Evolutionary conservation across 352 stramenopile genomes (phyloP), one percentile per base, ranked within the genome.

Genomic region (Phytophthora crassamura): DNA sequence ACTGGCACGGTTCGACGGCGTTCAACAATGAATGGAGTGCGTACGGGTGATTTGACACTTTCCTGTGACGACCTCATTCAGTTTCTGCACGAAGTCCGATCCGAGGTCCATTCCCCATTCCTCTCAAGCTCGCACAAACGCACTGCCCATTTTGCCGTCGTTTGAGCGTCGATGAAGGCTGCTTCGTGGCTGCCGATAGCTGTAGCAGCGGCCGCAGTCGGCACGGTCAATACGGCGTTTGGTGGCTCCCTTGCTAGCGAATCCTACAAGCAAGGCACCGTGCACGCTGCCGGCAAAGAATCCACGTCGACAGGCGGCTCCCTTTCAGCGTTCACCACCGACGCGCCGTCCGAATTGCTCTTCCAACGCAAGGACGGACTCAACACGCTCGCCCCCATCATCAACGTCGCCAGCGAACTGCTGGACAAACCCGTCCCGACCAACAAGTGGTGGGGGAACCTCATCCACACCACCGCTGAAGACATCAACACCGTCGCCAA

Each of bases 401-500:
- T 80, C 38, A 80, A 84, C 63, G 56, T 80, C 38, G 50, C 50
- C 50, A 20, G 50, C 59, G 64, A 45, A 12, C 62, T 54, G 51
- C 74, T 20, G 45, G 73, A 20, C 40, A 77, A 46, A 42, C 35
- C 79, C 5, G 78, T 88, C 38, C 79, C 79, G 50, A 86, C 80
- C 45, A 88, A 90, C 77, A 76, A 86, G 53, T 86, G 77, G 80
- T 85, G 82, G 82, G 79, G 79, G 7, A 90, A 90, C 66, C 64
- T 88, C 47, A 86, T 90, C 59, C 74, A 86, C 66, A 80, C 77
- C 30, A 82, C 66, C 16, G 49, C 41, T 40, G 72, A 78, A 33
- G 75, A 65, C 46, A 52, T 80, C 40, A 65, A 69, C 34, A 63
- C 76, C 5, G 58, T 75, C 50, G 61, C 73, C 12, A 77, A 82